These are phyloP conservation scores for Trichoderma endophyticum DNA, from an alignment of 2,329 filamentous ascomycete genomes.

Conservation along the genomic window DNA sequence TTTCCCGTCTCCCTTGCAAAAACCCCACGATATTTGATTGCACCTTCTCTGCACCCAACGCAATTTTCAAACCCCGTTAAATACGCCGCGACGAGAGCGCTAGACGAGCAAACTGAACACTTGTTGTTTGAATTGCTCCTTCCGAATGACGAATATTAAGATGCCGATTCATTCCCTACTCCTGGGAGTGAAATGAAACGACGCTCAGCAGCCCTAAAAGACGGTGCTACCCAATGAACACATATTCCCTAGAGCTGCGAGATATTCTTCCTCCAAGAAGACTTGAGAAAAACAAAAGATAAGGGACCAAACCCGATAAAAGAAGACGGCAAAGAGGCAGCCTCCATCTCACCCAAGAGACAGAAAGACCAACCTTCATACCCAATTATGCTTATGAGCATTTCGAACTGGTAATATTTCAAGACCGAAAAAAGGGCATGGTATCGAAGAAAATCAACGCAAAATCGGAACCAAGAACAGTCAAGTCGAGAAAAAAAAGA, in stretches of 20 bases:
- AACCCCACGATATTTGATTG: not conserved
- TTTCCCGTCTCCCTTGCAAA: not conserved
- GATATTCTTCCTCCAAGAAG: not conserved
- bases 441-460: slow-evolving; percentile 28
- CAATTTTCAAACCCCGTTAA: not conserved
- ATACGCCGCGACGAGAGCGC: not conserved
- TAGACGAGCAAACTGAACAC: not conserved
- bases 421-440: slow-evolving; percentile 21
- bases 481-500: not conserved
- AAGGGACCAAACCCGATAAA: not conserved
- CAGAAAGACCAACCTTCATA: not conserved
- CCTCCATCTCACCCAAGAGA: not conserved
- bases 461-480: not conserved
- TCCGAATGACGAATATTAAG: not conserved
- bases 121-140: not conserved
- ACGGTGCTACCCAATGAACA: not conserved
- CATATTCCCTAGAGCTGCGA: not conserved
- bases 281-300: not conserved
- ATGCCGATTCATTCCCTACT: not conserved
- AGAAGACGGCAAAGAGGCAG: not conserved
- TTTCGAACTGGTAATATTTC: not conserved
- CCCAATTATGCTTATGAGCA: not conserved
- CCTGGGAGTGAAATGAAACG: not conserved
- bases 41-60: not conserved
- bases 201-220: not conserved